Evolutionary conservation across 75 land plant species (phyloP), one percentile per base, ranked within the genome.

Genomic region (Gnetum montanum): DNA sequence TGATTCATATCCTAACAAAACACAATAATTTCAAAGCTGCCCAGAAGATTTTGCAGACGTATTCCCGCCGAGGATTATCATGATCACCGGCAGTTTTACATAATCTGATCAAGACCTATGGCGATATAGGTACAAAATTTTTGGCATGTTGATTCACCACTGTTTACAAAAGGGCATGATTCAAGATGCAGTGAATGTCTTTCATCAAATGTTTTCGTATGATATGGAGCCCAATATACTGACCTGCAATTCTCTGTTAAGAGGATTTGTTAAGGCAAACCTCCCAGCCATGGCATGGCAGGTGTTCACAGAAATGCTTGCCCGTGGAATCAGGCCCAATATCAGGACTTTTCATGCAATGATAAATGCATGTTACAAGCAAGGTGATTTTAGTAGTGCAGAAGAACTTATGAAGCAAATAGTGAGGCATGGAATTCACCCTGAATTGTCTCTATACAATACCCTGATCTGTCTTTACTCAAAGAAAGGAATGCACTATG

Each of bases 401-500:
- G 72, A 74, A 19, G 30, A 62, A 12, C 12, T 83, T 31, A 4
- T 75, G 29, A 31, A 56, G 22, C 73, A 71, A 49, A 80, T 80
- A 80, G 88, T 79, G 26, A 33, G 25, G 37, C 76, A 41, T 49
- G 58, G 60, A 31, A 54, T 71, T 16, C 26, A 11, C 23, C 85
- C 82, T 29, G 81, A 81, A 67, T 49, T 68, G 23, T 59, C 66
- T 33, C 67, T 74, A 4, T 85, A 71, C 43, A 85, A 85, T 56
- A 85, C 73, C 1, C 28, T 85, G 60, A 81, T 85, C 1, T 51
- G 71, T 2, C 33, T 74, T 34, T 69, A 71, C 59, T 73, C 66
- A 44, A 85, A 75, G 57, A 70, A 65, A 35, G 78, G 82, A 11
- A 66, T 77, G 82, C 75, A 77, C 24, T 71, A 77, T 65, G 76